A percentile compares a stretch with the other conserved stretches of the same genome.
Evolutionary conservation across 352 stramenopile species (phyloP).

Genomic region (Phytophthora syringae): DNA sequence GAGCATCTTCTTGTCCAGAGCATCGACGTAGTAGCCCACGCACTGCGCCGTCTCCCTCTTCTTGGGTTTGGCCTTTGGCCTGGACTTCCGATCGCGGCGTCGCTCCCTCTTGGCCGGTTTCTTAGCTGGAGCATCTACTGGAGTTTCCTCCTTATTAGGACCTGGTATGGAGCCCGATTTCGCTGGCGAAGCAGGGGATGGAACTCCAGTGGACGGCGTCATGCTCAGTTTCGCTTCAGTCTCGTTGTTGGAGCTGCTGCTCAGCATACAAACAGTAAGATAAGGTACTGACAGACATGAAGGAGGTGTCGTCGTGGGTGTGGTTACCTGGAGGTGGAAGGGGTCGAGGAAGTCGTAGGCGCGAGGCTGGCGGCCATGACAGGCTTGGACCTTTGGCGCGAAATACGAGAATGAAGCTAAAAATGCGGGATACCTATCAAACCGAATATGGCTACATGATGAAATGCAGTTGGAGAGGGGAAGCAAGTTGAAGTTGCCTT

Average conservation of each 20-base stretch:
- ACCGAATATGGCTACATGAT: constrained; percentile 18
- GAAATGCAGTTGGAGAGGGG: constrained; percentile 18
- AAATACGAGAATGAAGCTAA: constrained; percentile 21
- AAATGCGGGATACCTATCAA: constrained; percentile 17
- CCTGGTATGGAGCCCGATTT: constrained; percentile 15
- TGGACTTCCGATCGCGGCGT: constrained; percentile 29
- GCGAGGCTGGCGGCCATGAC: constrained; percentile 38
- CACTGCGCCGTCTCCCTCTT: constrained; percentile 44
- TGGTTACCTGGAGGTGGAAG: constrained; percentile 19
- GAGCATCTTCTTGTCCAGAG: constrained; percentile 75
- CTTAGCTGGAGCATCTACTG: constrained; percentile 1
- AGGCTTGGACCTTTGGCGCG: constrained; percentile 30
- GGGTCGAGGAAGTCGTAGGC: constrained; percentile 19
- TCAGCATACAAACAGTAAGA: constrained; percentile 9
- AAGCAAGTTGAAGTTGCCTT: constrained; percentile 25
- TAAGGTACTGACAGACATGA: neutral
- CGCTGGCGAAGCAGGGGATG: constrained; percentile 4
- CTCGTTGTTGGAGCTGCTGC: constrained; percentile 25
- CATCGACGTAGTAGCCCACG: constrained; percentile 72
- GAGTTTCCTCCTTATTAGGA: constrained; percentile 4
- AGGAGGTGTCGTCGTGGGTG: neutral
- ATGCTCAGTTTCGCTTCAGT: constrained; percentile 19
- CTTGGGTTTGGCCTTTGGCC: constrained; percentile 40
- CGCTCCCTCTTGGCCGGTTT: constrained; percentile 21
- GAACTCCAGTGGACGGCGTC: constrained; percentile 14